Evolutionary conservation across 2,329 filamentous ascomycete genomes (phyloP), one percentile per base, ranked within the genome.

Genomic region (Trichoderma lentiforme): DNA sequence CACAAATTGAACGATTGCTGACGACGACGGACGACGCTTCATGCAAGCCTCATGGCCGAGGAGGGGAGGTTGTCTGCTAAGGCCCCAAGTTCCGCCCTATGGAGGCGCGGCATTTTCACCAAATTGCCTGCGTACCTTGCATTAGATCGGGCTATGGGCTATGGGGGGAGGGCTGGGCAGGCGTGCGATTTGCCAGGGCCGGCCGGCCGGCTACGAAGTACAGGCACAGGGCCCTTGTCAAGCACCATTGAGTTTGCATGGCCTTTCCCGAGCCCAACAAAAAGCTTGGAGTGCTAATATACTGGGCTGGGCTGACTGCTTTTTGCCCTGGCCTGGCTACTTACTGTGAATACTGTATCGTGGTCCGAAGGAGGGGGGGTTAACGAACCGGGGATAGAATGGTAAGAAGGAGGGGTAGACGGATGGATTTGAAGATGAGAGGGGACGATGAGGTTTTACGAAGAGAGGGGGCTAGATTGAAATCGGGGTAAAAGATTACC

Each of bases 51-150:
- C 67, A 70, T 11, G 30, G 53, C 14, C 21, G n/a, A 53, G 24
- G 60, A 56, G 24, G 26, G n/a, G 18, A 6, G 15, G 6, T 18
- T 18, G n/a, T 43, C n/a, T 21, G 36, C 34, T 36, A 36, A 36
- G 34, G 34, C 6, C 34, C 34, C 32, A 24, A 47, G 43, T 47
- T 21, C 47, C 28, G 57, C 62, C 57, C 32, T 30, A 39, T 53
- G 56, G 43, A 51, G 64, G 43, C 57, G 70, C 65, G 70, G 70
- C 47, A 72, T 69, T 72, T 72, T 72, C 51, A 47, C 43, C 43
- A 53, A 53, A 24, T 68, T 57, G 39, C 26, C 58, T 68, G 57
- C 70, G 70, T 72, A 72, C 70, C 70, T 72, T 72, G 70, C 70
- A 72, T 72, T 72, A 72, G 70, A 56, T 51, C 36, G 32, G 21